Conservation (phyloP, 345 rosid species). For the Eucalyptus polybractea region DNA sequence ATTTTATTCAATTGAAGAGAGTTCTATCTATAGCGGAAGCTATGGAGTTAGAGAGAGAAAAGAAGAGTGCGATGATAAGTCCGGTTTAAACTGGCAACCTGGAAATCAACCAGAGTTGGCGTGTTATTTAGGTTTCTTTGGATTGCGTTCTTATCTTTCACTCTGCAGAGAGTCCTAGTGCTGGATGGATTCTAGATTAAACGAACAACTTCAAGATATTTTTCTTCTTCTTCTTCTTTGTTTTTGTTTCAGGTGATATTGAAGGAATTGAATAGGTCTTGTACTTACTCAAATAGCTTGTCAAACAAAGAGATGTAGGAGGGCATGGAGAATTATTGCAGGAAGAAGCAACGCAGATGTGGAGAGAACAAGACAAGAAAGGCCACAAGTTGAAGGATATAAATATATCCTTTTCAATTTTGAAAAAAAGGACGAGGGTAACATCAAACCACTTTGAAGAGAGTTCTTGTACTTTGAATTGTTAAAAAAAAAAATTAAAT, state of each 20-base stretch:
- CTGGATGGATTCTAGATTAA: not conserved
- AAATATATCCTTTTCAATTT: not conserved
- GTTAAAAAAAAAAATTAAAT: not conserved
- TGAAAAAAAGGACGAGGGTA: not conserved
- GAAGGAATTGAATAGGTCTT: not conserved
- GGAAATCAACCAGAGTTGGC: not conserved
- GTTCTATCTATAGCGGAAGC: not conserved
- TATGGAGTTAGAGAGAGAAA: not conserved
- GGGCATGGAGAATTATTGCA: not conserved
- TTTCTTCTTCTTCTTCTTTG: not conserved
- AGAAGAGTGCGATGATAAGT: not conserved
- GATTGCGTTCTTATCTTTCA: not conserved
- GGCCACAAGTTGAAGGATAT: not conserved
- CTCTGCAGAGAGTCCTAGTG: not conserved
- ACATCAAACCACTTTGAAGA: no score
- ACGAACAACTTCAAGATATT: not conserved
- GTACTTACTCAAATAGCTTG: not conserved
- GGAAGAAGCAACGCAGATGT: not conserved
- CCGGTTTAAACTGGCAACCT: not conserved
- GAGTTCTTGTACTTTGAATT: no score
- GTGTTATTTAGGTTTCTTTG: not conserved
- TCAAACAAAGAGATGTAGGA: not conserved
- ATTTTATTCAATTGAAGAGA: not conserved
- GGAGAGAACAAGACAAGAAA: not conserved
- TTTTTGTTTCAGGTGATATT: not conserved